phyloP scores from a whole-genome alignment of 345 rosid genomes.

The Pugionium cornutum region DNA sequence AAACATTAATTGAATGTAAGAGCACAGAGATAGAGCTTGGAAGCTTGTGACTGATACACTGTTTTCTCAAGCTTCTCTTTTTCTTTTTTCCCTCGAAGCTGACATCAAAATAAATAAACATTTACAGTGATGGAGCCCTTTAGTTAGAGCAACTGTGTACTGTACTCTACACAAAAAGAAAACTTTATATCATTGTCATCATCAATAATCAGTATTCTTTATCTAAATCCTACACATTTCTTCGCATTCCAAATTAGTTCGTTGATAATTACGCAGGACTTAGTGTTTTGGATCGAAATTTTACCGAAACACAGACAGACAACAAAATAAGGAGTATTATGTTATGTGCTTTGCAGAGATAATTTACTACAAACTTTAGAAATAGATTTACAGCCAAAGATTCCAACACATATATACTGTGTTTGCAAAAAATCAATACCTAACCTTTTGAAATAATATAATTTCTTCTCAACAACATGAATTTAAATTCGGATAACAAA shows the following conservation, averaged over 20 bases:
- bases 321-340: too few relatives aligned
- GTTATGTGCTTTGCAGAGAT: too few relatives aligned
- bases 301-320: background rate
- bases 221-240: background rate
- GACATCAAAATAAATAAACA: conserved; percentile 37
- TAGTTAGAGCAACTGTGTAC: background rate
- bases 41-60: conserved; percentile 38
- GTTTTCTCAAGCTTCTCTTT: conserved; percentile 28
- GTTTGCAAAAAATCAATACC: too few relatives aligned
- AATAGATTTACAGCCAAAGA: too few relatives aligned
- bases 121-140: conserved; percentile 28
- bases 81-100: background rate
- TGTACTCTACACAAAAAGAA: background rate
- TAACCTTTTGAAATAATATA: too few relatives aligned
- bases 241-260: conserved; percentile 1
- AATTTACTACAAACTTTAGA: too few relatives aligned
- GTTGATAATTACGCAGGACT: background rate
- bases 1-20: conserved; percentile 37
- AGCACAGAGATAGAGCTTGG: conserved; percentile 37
- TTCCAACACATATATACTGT: too few relatives aligned
- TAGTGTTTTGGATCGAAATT: background rate
- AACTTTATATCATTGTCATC: background rate
- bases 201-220: background rate
- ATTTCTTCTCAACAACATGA: too few relatives aligned
- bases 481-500: too few relatives aligned